Evolutionary conservation across 495 filamentous ascomycete species (phyloP).

Genomic region (Xylaria curta): DNA sequence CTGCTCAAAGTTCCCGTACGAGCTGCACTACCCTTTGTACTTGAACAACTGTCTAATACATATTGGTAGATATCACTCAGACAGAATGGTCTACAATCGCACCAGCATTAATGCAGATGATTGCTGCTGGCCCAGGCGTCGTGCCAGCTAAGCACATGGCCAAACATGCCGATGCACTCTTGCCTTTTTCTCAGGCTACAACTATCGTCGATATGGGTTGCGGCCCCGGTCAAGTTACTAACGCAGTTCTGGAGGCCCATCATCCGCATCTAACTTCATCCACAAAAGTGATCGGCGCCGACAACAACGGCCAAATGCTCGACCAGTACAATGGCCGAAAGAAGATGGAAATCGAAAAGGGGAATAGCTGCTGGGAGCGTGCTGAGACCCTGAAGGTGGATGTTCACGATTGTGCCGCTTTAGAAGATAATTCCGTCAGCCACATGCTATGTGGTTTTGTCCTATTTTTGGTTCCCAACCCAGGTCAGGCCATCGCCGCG

Average conservation of each 20-base stretch:
- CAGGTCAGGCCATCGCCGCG: no score
- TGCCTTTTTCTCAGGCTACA: not conserved
- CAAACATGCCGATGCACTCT: not conserved
- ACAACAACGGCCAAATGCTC: conserved; percentile 2
- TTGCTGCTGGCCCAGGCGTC: not conserved
- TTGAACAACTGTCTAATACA: no score
- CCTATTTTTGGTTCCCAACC: no score
- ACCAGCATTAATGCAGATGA: not conserved
- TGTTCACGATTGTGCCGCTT: no score
- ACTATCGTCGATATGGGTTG: not conserved
- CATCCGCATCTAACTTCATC: not conserved
- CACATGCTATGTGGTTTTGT: no score
- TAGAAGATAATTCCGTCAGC: no score
- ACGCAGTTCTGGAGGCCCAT: not conserved
- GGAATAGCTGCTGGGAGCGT: not conserved
- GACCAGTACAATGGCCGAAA: not conserved
- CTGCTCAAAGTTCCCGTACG: no score
- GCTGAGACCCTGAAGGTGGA: no score
- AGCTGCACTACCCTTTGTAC: no score
- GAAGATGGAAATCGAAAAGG: not conserved
- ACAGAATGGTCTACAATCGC: not conserved
- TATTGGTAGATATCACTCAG: not conserved
- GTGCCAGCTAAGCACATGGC: conserved; percentile 14
- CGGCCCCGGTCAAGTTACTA: conserved; percentile 4
- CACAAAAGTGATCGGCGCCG: not conserved